Base-by-base conservation (phyloP, 208 protist species). In the Plasmodiophora brassicae region DNA sequence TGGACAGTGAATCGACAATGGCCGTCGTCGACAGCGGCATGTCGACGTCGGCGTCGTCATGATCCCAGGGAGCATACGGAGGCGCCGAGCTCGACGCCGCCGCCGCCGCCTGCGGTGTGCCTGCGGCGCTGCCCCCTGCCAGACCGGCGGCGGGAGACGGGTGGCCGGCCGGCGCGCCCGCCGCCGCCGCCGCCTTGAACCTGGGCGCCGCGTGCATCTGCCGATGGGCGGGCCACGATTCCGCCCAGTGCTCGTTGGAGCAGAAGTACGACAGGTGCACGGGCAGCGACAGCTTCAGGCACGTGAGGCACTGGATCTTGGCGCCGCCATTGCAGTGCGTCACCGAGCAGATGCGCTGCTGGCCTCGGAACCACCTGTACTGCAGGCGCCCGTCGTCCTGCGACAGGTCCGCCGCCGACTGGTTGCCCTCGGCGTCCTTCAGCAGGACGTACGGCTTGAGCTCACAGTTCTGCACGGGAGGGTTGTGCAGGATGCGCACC, bases 391-490 rank as follows among this genome's bases (percentile, higher is more conserved):
- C 14, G 25, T 57, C 50, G 14, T 84, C 71, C 20, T 25, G 14
- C 14, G 14, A 14, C 14, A 71, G 20, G n/a, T 84, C 71, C 14
- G 71, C 45, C 71, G 71, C 71, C 71, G 45, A n/a, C 45, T 38
- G 32, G 20, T 14, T 25, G 20, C 71, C 71, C 22, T 84, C 45
- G 14, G 32, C 20, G n/a, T 60, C 32, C 25, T 84, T 84, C 20
- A 84, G 14, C 71, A 84, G 71, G 22, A 84, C 45, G 45, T 71
- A 84, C 14, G 71, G 71, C 20, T 41, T 14, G 22, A 84, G 71
- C n/a, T 84, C 71, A 60, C 71, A 84, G 71, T 60, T 60, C 45
- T 60, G 71, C 14, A 84, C 71, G 22, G 71, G 71, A 84, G 71
- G 71, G 32, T 84, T 60, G 25, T 84, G 50, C 14, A 57, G 50